Evolutionary conservation across 257 asterid species (phyloP), one percentile per base, ranked within the genome.

Genomic region (Euphrasia confusa): DNA sequence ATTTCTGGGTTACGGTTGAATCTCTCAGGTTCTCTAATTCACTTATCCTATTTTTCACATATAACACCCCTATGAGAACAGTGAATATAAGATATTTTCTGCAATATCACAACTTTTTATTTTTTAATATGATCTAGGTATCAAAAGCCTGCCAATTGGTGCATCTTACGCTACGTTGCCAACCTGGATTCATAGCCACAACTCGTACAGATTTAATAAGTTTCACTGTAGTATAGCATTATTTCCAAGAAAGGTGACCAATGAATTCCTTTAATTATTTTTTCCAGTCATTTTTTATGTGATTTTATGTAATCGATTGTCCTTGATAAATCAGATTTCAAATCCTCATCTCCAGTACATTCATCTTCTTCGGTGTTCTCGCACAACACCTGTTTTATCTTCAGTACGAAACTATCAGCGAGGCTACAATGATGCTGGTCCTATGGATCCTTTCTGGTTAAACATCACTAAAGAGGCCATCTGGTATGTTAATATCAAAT

Each of bases 401-500:
- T 83, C 72, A n/a, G 86, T 83, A 62, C 72, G 79, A 75, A 77
- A 79, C 71, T 66, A 78, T 72, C 84, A 80, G 69, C 74, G 76
- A 50, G 72, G 72, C 64, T 57, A 68, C 76, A 71, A 69, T 47
- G 76, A 75, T 33, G 86, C 72, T 58, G 73, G 72, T 35, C 60
- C 49, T 33, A 64, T 58, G 7, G 84, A 82, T 66, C 85, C 94
- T 21, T 84, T 74, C 71, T 77, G 83, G 92, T 65, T 77, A 52
- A 71, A 62, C 58, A 44, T 33, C 68, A 70, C 65, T 11, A 74
- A 72, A 72, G 78, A 83, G 30, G 69, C 74, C 65, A 52, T 79
- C 30, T 0, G 93, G 98, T 90, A 88, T 11, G 64, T 11, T 60
- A 57, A 54, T 66, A 60, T 42, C 18, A 14, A 17, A 9, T 14